phyloP scores from a whole-genome alignment of 164 flowering plant species.

The grape (Vitis vinifera) region DNA sequence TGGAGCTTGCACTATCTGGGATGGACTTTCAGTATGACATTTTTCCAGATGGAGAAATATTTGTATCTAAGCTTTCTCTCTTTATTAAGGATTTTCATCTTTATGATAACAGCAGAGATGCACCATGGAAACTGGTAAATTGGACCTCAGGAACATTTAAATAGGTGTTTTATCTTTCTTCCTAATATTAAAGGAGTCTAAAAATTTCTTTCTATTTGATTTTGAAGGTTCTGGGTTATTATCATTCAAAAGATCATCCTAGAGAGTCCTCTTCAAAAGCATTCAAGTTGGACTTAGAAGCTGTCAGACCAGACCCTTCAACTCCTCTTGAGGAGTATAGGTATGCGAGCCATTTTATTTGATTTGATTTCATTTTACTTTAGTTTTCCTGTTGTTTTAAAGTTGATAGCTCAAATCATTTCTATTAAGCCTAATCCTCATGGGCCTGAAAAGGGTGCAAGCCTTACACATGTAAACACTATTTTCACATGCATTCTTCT shows the following conservation, averaged over 20 bases:
- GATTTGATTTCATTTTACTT: not conserved
- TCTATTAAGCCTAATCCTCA: too few relatives aligned
- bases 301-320: constrained; percentile 85
- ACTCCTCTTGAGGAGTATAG: constrained; percentile 93
- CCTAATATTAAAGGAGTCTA: not conserved
- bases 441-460: too few relatives aligned
- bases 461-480: too few relatives aligned
- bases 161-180: not conserved
- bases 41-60: constrained; percentile 64
- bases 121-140: constrained; percentile 91
- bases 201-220: constrained; percentile 18
- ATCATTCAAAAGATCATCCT: constrained; percentile 78
- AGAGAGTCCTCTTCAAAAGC: constrained; percentile 83
- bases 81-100: constrained; percentile 72
- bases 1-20: constrained; percentile 69
- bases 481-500: not conserved
- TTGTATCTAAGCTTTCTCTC: constrained; percentile 63
- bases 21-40: constrained; percentile 58
- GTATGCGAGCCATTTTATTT: constrained; percentile 25
- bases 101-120: constrained; percentile 68
- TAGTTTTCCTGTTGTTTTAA: not conserved
- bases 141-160: not conserved
- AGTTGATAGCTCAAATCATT: too few relatives aligned
- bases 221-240: constrained; percentile 71
- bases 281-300: constrained; percentile 72